Base-by-base conservation (phyloP, 345 rosid species). In the Eucalyptus polyanthemos region DNA sequence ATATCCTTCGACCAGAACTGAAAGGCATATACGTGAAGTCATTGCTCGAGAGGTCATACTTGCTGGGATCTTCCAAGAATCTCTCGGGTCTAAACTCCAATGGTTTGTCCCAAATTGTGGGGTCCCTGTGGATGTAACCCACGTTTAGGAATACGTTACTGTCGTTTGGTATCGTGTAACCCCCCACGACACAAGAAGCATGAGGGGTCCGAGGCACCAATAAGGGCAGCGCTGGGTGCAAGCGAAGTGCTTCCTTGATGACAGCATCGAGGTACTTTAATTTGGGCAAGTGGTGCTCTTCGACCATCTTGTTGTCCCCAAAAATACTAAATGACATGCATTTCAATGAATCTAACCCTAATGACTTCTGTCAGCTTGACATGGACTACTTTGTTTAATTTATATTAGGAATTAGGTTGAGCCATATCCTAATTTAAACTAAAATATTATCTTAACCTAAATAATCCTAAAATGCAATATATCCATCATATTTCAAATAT, bases 81-180 rank as follows among this genome's bases (percentile, higher is more conserved):
- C 95, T 93, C 50, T 94, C 93, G 0, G 95, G 95, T 31, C 49
- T 89, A 37, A 94, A 95, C 80, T 93, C 93, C 24, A 87, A 89
- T 10, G 96, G 94, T 22, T 88, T 62, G 16, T 92, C 93, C 97
- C 96, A 95, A 14, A 87, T 27, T 47, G 90, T 27, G 49, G 96
- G 95, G 90, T 95, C 95, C 89, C 92, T 95, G 25, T 94, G 94
- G 31, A 95, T 95, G 6, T 94, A 92, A 91, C 92, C 91, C 49
- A 89, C 92, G 22, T 95, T 95, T 19, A 94, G 31, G 87, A 92
- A 92, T 13, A 93, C 72, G 87, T 86, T 91, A 9, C 92, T 89
- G 72, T 91, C 92, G 53, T 93, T 91, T 6, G 95, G 96, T 7
- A 94, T 89, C 14, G 89, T 91, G 90, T 93, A 93, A 3, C 95